These are phyloP conservation scores for Laguncularia racemosa DNA, from an alignment of 345 rosid genomes.

Conservation along the genomic window DNA sequence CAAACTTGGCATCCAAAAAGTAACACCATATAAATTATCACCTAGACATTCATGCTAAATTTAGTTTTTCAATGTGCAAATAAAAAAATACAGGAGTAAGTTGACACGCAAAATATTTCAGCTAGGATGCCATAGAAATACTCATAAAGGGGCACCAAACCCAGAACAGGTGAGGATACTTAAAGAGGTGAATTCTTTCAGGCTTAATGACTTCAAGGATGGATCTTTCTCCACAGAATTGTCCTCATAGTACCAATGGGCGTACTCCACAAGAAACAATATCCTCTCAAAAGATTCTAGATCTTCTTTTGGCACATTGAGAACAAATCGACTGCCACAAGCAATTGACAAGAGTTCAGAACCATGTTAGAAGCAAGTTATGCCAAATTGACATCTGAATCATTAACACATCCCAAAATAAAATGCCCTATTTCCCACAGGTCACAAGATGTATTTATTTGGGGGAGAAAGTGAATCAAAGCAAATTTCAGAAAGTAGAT, in stretches of 20 bases:
- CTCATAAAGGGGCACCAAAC: not conserved
- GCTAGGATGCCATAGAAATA: not conserved
- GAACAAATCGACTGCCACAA: conserved; percentile 79
- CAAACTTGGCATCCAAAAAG: not conserved
- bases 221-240: conserved; percentile 91
- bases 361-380: not conserved
- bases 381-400: too few species aligned
- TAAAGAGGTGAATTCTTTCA: conserved; percentile 90
- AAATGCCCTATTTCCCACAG: too few species aligned
- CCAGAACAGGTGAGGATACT: conserved; percentile 47
- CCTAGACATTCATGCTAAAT: too few species aligned
- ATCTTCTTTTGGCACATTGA: conserved; percentile 97
- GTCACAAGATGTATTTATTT: too few species aligned
- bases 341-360: not conserved
- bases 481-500: too few species aligned
- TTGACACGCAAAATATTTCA: too few species aligned
- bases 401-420: too few species aligned
- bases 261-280: conserved; percentile 90
- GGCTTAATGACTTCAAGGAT: conserved; percentile 66
- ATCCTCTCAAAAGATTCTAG: conserved; percentile 96
- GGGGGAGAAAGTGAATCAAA: too few species aligned
- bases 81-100: too few species aligned
- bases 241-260: conserved; percentile 98
- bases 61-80: too few species aligned
- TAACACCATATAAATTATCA: not conserved